Evolutionary conservation across 306 rosid genomes (phyloP), one percentile per base, ranked within the genome.

Genomic region (Fagus crenata): DNA sequence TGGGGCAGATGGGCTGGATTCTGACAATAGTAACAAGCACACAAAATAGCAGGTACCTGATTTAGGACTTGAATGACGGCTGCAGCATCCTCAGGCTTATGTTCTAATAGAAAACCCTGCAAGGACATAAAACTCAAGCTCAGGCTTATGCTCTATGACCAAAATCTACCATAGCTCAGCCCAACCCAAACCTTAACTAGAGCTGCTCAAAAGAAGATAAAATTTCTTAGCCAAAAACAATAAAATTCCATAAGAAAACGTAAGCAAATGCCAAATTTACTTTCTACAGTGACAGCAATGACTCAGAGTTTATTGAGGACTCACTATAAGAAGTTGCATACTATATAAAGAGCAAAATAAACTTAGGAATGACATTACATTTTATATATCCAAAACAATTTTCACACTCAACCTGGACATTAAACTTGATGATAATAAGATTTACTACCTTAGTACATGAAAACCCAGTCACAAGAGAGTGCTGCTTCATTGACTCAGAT

Each of bases 101-200:
- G 81, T 80, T 89, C 98, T 84, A 93, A 69, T 67, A 93, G 81
- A 78, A 87, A 81, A 77, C 93, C 97, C 98, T 91, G 84, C 49
- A 81, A 60, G 75, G 64, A 40, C 40, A 77, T 46, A 61, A 58
- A 65, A 69, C 37, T 56, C 41, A 80, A 36, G 53, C 63, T 56
- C 9, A 31, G 43, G 60, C 49, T 40, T 41, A 60, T 22, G 53
- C n/a, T 15, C 9, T 64, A 15, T 13, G 32, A 9, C 40, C 76
- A 75, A 65, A 81, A 63, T 59, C 37, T 53, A 33, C 42, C 72
- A 37, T 32, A 68, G 71, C 67, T 54, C 41, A 78, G 17, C 58
- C 74, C 77, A 51, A 63, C 40, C 53, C 53, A 77, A 7, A 3
- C 18, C 35, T 74, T 17, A 11, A 72, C 49, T 73, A 56, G 8